Base-by-base conservation (phyloP, 1,139 yeast genomes). In the Sugiyamaella japonica region DNA sequence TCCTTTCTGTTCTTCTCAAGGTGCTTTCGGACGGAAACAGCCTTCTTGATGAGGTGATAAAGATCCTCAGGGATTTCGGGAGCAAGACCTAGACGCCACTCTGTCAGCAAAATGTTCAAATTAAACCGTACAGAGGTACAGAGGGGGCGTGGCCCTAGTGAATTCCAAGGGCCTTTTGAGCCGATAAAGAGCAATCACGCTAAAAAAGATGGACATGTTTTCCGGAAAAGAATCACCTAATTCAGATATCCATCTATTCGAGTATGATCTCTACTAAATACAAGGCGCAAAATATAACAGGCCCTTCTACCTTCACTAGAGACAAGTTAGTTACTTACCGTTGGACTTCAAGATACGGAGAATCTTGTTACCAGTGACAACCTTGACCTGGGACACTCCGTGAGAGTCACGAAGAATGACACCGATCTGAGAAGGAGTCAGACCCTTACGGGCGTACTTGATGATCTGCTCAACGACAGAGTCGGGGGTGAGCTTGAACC, bases 1-100 rank as follows among this genome's bases (percentile, higher is more conserved):
- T 93, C 99, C 86, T 93, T 95, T 88, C 99, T 90, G 97, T 93
- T 93, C 83, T 95, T 89, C 84, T 95, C 99, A 78, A 93, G 88
- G 83, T 93, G 99, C 89, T 95, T 95, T 89, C 99, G 91, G 79
- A 95, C 97, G 70, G 97, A 76, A 74, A 93, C 98, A 78, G 99
- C 99, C 86, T 93, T 93, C 91, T 93, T 93, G 77, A 93, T 95
- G 81, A 93, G 88, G 82, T 81, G 91, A 95, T 93, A 93, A 76
- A 93, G 88, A 78, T 93, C 99, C 85, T 93, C 99, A 81, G 99
- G 99, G 74, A 93, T 87, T 82, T 93, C 99, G 79, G 99, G 98
- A 75, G 98, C 99, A 76, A 95, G 86, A 62, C 76, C 76, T 72
- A 48, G 9, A 47, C 39, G 70, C 70, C 72, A 60, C 73, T 71